Evolutionary conservation across 2,329 filamentous ascomycete species (phyloP).

Genomic region (Exophiala sideris): DNA sequence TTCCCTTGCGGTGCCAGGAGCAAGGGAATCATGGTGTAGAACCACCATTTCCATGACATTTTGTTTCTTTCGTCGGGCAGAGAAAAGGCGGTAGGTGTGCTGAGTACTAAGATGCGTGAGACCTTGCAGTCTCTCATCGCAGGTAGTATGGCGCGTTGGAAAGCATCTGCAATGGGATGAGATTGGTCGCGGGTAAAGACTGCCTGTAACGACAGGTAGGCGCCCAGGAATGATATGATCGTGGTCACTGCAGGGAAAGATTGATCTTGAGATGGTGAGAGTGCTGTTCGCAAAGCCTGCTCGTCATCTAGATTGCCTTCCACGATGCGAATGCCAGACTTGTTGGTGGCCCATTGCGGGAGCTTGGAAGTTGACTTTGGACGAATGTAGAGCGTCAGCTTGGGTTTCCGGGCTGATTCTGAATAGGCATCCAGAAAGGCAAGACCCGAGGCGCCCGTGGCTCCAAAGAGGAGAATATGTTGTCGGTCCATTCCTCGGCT

Average conservation of each 20-base stretch:
- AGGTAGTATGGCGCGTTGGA: slow-evolving; percentile 10
- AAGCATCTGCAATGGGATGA: slow-evolving; percentile 18
- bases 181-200: slow-evolving; percentile 14
- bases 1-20: slow-evolving; percentile 18
- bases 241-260: slow-evolving; percentile 10
- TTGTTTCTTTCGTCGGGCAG: slow-evolving; percentile 3
- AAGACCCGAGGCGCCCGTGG: slow-evolving; percentile 11
- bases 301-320: slow-evolving; percentile 15
- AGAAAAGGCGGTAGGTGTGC: slow-evolving; percentile 12
- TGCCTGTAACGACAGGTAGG: slow-evolving; percentile 8
- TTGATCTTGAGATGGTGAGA: slow-evolving; percentile 4
- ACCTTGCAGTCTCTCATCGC: slow-evolving; percentile 11
- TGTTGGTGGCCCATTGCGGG: neutral
- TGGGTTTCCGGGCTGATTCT: slow-evolving; percentile 1
- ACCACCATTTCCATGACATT: slow-evolving; percentile 16
- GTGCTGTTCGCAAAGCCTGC: neutral
- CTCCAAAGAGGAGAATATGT: slow-evolving; percentile 16
- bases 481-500: slow-evolving; percentile 1
- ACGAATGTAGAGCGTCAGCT: slow-evolving; percentile 14
- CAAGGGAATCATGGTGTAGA: slow-evolving; percentile 9
- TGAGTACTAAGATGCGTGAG: slow-evolving; percentile 16
- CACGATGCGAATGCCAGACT: slow-evolving; percentile 8
- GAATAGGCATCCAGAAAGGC: slow-evolving; percentile 10
- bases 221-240: slow-evolving; percentile 17
- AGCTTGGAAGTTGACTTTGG: slow-evolving; percentile 1